These are phyloP conservation scores for Gillenia trifoliata DNA, from an alignment of 306 rosid species.

Conservation along the genomic window DNA sequence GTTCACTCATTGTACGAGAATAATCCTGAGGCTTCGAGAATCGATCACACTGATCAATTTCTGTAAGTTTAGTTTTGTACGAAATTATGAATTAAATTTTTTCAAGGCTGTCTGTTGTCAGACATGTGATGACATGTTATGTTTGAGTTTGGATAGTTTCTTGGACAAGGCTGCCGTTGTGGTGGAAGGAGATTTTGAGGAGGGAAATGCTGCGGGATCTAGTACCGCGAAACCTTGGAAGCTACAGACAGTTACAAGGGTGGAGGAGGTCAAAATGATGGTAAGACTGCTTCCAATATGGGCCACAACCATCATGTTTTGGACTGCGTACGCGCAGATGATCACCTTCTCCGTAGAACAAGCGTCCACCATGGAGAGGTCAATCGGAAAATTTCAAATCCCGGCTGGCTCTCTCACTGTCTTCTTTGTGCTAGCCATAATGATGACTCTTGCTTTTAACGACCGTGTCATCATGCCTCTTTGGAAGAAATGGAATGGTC, in stretches of 20 bases:
- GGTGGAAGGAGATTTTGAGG: conserved; percentile 60
- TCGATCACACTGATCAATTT: conserved; percentile 59
- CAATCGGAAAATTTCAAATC: conserved; percentile 58
- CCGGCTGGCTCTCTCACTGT: conserved; percentile 90
- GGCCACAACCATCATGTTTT: conserved; percentile 93
- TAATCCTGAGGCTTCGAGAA: conserved; percentile 58
- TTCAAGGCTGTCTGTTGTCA: too few relatives aligned
- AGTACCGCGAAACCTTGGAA: conserved; percentile 66
- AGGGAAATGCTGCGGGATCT: conserved; percentile 24
- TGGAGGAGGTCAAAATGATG: conserved; percentile 96
- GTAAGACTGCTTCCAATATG: conserved; percentile 74
- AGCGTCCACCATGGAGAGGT: conserved; percentile 86
- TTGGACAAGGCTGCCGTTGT: conserved; percentile 84
- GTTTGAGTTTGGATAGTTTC: conserved; percentile 30
- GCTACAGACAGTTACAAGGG: conserved; percentile 66
- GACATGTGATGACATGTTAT: not conserved
- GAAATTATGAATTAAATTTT: not conserved
- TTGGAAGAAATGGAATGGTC: conserved; percentile 71
- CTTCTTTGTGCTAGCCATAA: conserved; percentile 76
- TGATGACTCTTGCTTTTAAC: conserved; percentile 60
- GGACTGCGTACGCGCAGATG: conserved; percentile 92
- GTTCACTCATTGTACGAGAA: conserved; percentile 54
- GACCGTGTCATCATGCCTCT: conserved; percentile 84
- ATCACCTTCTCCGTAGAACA: conserved; percentile 94
- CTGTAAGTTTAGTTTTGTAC: conserved; percentile 27